phyloP scores from a whole-genome alignment of 306 rosid species.

The Vicia sativa region DNA sequence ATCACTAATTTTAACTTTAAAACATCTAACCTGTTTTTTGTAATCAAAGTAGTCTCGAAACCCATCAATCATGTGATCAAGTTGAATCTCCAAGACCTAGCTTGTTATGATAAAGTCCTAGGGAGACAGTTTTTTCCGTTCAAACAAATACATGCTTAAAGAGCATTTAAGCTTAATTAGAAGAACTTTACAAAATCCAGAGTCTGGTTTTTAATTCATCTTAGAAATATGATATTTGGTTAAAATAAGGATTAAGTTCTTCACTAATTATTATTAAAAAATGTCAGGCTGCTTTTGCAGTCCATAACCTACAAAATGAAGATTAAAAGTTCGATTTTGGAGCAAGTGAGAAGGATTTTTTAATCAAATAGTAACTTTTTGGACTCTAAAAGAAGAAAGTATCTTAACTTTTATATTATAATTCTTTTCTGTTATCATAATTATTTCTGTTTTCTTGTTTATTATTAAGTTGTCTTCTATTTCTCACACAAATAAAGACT shows the following conservation, averaged over 20 bases:
- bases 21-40: neutral
- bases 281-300: slow-evolving; percentile 22
- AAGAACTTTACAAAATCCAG: slow-evolving; percentile 15
- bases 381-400: slow-evolving; percentile 5
- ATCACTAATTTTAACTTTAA: neutral
- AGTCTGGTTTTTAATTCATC: slow-evolving; percentile 22
- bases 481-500: slow-evolving; percentile 4
- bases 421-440: slow-evolving; percentile 13
- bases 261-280: slow-evolving; percentile 12
- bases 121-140: neutral
- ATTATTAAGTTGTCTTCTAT: slow-evolving; percentile 26
- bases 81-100: neutral
- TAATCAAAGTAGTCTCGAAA: neutral
- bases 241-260: slow-evolving; percentile 18
- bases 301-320: slow-evolving; percentile 1
- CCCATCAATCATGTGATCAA: neutral
- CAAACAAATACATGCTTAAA: neutral
- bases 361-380: neutral
- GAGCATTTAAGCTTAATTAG: slow-evolving; percentile 20
- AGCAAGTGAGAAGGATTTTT: slow-evolving; percentile 1
- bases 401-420: slow-evolving; percentile 22
- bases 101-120: neutral
- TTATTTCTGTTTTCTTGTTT: neutral
- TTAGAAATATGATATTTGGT: slow-evolving; percentile 12
- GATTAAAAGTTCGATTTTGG: neutral